phyloP scores from a whole-genome alignment of 2,329 filamentous ascomycete genomes.

The Cercospora sojina region DNA sequence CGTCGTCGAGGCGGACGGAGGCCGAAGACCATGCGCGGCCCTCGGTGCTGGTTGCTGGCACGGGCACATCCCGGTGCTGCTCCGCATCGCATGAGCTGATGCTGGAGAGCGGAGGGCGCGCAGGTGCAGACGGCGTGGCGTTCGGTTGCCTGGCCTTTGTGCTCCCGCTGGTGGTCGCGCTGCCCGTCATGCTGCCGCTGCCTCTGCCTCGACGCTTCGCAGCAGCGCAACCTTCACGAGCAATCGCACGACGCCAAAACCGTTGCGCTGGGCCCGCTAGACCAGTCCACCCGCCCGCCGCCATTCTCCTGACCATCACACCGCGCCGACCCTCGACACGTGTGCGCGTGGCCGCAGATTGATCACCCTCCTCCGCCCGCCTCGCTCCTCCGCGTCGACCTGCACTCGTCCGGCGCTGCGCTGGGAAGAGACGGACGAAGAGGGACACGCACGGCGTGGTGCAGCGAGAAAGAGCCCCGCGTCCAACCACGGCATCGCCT shows the following conservation, averaged over 20 bases:
- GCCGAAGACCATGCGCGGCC: not conserved
- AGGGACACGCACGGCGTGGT: not conserved
- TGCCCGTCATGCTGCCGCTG: slow-evolving; percentile 5
- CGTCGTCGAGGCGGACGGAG: not conserved
- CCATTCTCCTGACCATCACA: not conserved
- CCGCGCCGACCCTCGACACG: not conserved
- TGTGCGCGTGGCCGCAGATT: not conserved
- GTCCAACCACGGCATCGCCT: not conserved
- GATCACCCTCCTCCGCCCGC: not conserved
- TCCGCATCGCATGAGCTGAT: not conserved
- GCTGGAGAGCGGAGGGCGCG: too few species aligned
- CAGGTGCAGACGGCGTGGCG: not conserved
- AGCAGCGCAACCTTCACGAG: not conserved
- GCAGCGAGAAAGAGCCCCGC: not conserved
- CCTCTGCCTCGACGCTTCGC: not conserved
- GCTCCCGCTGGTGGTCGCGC: not conserved
- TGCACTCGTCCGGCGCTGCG: not conserved
- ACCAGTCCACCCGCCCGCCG: not conserved
- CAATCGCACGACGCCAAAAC: not conserved
- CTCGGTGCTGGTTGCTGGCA: not conserved
- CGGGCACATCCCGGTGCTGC: not conserved
- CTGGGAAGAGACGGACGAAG: not conserved
- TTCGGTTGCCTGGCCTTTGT: not conserved
- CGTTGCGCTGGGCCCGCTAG: slow-evolving; percentile 8
- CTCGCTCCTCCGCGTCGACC: not conserved